Conservation (phyloP, 805 yeast species). For the Osmozyma mogii region DNA sequence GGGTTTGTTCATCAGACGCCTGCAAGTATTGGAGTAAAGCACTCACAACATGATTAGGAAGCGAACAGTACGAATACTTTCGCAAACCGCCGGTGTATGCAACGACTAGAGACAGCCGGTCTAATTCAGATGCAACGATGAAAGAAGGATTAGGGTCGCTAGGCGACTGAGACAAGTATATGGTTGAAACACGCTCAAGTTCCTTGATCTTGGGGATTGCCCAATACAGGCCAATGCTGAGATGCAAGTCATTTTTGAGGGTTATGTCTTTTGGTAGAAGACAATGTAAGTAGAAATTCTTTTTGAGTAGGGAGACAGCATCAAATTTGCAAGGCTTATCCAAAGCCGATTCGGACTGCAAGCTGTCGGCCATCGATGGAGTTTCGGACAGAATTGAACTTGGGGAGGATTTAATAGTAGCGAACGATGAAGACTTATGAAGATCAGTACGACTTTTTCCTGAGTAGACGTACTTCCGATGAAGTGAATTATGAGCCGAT, state of each 20-base stretch:
- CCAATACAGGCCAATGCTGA: slow-evolving; percentile 28
- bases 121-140: slow-evolving; percentile 21
- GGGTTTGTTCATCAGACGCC: not conserved
- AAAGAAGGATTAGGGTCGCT: slow-evolving; percentile 21
- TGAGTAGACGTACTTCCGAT: slow-evolving; percentile 3
- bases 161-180: slow-evolving; percentile 16
- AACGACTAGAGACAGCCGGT: slow-evolving; percentile 22
- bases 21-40: slow-evolving; percentile 5
- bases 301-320: slow-evolving; percentile 22
- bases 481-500: slow-evolving; percentile 8
- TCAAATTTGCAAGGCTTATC: slow-evolving; percentile 20
- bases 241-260: slow-evolving; percentile 23
- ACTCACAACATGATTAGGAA: slow-evolving; percentile 21
- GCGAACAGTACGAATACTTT: slow-evolving; percentile 29
- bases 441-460: too few relatives aligned
- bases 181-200: slow-evolving; percentile 13
- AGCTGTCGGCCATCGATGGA: too few relatives aligned
- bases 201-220: slow-evolving; percentile 17
- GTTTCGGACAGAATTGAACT: too few relatives aligned
- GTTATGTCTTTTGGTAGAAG: slow-evolving; percentile 28
- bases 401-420: too few relatives aligned
- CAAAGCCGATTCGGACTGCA: too few relatives aligned
- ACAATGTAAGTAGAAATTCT: slow-evolving; percentile 27
- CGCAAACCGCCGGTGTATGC: slow-evolving; percentile 35
- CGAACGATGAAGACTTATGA: too few relatives aligned